Conservation (phyloP, 768 basidiomycete genomes). For the Dacryopinax primogenitus region DNA sequence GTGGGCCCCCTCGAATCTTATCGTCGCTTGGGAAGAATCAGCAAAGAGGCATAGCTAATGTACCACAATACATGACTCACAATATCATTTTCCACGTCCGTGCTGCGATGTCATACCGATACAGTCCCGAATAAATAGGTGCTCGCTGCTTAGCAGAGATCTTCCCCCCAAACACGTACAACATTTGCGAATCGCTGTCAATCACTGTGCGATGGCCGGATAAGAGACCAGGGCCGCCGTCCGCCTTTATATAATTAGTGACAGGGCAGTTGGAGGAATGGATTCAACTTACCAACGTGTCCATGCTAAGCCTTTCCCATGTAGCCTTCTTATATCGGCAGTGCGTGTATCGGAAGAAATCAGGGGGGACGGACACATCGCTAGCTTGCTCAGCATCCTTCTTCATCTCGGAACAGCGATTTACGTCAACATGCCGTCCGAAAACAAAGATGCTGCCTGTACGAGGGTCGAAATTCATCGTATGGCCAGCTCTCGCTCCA, state of each 20-base stretch:
- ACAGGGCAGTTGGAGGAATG: not conserved
- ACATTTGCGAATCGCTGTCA: slow-evolving; percentile 52
- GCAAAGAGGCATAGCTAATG: not conserved
- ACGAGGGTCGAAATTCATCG: slow-evolving; percentile 65
- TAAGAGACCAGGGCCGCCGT: slow-evolving; percentile 57
- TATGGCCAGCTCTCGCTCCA: slow-evolving; percentile 60
- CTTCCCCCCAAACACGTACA: slow-evolving; percentile 68
- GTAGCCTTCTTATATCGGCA: slow-evolving; percentile 43
- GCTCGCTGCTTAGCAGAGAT: slow-evolving; percentile 35
- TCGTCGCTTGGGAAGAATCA: not conserved
- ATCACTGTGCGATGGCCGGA: slow-evolving; percentile 76
- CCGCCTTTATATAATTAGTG: slow-evolving; percentile 30
- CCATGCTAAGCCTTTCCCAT: slow-evolving; percentile 58
- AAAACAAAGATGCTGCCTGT: slow-evolving; percentile 59
- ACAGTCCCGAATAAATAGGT: slow-evolving; percentile 47
- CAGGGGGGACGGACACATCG: slow-evolving; percentile 31
- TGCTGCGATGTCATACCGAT: slow-evolving; percentile 52
- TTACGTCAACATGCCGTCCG: slow-evolving; percentile 38
- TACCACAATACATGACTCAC: slow-evolving; percentile 33
- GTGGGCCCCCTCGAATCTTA: not conserved
- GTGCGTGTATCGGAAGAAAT: slow-evolving; percentile 70
- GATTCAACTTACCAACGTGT: slow-evolving; percentile 44
- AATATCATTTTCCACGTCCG: slow-evolving; percentile 57
- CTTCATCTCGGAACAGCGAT: slow-evolving; percentile 15
- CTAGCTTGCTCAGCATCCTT: not conserved